phyloP scores from a whole-genome alignment of 1,284 basidiomycete species.

The Veloboletus limbatus region DNA sequence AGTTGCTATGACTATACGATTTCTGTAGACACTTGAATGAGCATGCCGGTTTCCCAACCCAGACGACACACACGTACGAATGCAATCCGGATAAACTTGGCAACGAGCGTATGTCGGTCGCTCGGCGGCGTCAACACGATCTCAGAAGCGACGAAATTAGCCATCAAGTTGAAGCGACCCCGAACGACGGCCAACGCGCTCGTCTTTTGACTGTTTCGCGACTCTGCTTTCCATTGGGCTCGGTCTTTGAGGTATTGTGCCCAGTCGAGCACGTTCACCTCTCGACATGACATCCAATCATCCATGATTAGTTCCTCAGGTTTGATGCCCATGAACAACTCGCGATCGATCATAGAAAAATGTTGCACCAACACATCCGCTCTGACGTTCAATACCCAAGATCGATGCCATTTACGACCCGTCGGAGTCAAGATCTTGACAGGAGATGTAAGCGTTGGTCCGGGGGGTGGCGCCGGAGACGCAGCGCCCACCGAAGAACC shows the following conservation, averaged over 20 bases:
- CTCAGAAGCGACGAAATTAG: constrained; percentile 81
- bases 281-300: constrained; percentile 62
- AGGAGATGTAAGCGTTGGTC: constrained; percentile 32
- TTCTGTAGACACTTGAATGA: constrained; percentile 51
- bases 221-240: constrained; percentile 65
- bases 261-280: constrained; percentile 81
- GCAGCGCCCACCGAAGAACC: constrained; percentile 24
- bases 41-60: constrained; percentile 2
- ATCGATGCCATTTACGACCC: constrained; percentile 49
- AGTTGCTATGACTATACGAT: constrained; percentile 79
- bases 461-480: constrained; percentile 14
- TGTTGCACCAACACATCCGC: constrained; percentile 72
- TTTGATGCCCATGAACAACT: constrained; percentile 78
- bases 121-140: constrained; percentile 65
- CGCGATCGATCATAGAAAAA: constrained; percentile 85
- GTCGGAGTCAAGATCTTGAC: constrained; percentile 26
- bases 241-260: constrained; percentile 75
- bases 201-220: constrained; percentile 54
- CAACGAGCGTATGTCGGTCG: constrained; percentile 66
- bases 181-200: constrained; percentile 74
- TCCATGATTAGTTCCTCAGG: constrained; percentile 80
- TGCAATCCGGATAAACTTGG: constrained; percentile 84
- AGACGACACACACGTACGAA: constrained; percentile 55
- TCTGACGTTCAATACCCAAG: constrained; percentile 61
- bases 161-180: constrained; percentile 85